phyloP scores from a whole-genome alignment of 2,329 filamentous ascomycete species.

The Penicillium sp. region DNA sequence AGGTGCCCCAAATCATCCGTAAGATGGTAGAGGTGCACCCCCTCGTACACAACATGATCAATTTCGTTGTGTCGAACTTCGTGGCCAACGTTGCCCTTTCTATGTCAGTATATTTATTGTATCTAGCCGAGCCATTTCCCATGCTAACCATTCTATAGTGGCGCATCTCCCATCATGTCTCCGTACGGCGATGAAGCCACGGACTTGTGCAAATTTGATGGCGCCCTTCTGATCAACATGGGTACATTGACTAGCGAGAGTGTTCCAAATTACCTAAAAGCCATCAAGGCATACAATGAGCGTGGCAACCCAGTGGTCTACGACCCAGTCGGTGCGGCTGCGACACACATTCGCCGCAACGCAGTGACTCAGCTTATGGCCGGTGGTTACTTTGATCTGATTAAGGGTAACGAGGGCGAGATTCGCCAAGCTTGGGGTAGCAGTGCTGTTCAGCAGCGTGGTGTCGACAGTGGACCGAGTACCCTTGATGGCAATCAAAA shows the following conservation, averaged over 20 bases:
- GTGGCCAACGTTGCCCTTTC: conserved; percentile 86
- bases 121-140: not conserved
- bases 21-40: conserved; percentile 65
- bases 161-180: conserved; percentile 91
- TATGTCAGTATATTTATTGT: conserved; percentile 46
- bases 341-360: conserved; percentile 69
- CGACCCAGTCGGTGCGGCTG: conserved; percentile 88
- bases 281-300: conserved; percentile 77
- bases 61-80: conserved; percentile 92
- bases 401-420: conserved; percentile 93
- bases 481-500: conserved; percentile 56
- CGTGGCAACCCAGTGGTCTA: conserved; percentile 74
- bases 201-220: conserved; percentile 75
- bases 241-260: conserved; percentile 80
- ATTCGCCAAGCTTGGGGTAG: conserved; percentile 70
- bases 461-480: conserved; percentile 74
- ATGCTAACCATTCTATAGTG: conserved; percentile 43
- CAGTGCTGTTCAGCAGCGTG: conserved; percentile 64
- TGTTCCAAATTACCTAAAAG: conserved; percentile 68
- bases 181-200: conserved; percentile 78
- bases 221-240: conserved; percentile 89
- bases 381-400: conserved; percentile 76
- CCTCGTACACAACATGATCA: conserved; percentile 95
- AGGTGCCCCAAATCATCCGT: conserved; percentile 54
- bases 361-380: conserved; percentile 71